These are phyloP conservation scores for Fusarium foetens DNA, from an alignment of 2,329 filamentous ascomycete genomes.

Conservation along the genomic window DNA sequence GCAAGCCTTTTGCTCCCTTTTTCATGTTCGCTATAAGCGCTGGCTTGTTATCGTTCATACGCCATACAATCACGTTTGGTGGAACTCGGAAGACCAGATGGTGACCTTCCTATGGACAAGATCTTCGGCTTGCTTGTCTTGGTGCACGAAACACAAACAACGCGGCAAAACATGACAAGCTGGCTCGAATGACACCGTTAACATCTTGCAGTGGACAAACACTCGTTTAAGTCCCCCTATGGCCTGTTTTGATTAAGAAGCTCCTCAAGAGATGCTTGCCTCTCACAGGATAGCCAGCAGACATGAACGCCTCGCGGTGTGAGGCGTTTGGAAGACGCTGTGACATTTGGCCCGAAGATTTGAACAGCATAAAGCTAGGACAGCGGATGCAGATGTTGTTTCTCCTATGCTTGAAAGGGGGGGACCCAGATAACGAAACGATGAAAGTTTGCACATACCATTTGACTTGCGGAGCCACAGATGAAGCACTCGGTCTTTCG, in stretches of 20 bases:
- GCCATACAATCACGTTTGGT: conserved; percentile 27
- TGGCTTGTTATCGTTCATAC: conserved; percentile 14
- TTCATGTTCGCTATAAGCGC: conserved; percentile 17
- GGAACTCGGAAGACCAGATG: conserved; percentile 24
- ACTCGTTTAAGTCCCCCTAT: conserved; percentile 19
- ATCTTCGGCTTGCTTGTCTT: conserved; percentile 23
- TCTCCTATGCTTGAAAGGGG: neutral
- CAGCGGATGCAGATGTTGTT: neutral
- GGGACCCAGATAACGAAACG: neutral
- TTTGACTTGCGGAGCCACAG: neutral
- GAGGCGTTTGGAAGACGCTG: neutral
- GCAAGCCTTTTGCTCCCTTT: conserved; percentile 20
- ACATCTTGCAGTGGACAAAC: conserved; percentile 28
- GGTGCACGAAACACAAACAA: conserved; percentile 25
- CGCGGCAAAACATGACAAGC: conserved; percentile 19
- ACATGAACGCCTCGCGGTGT: neutral
- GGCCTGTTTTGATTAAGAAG: neutral
- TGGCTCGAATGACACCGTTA: conserved; percentile 20
- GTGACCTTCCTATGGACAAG: conserved; percentile 13
- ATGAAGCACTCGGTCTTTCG: neutral
- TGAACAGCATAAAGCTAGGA: neutral
- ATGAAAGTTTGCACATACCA: conserved; percentile 26
- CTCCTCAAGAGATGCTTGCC: conserved; percentile 15
- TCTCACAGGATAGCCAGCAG: neutral
- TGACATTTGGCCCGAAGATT: neutral